A percentile compares a stretch with the other conserved stretches of the same genome.
Conservation (phyloP, 257 asterid genomes). For the Solanum bulbocastanum region DNA sequence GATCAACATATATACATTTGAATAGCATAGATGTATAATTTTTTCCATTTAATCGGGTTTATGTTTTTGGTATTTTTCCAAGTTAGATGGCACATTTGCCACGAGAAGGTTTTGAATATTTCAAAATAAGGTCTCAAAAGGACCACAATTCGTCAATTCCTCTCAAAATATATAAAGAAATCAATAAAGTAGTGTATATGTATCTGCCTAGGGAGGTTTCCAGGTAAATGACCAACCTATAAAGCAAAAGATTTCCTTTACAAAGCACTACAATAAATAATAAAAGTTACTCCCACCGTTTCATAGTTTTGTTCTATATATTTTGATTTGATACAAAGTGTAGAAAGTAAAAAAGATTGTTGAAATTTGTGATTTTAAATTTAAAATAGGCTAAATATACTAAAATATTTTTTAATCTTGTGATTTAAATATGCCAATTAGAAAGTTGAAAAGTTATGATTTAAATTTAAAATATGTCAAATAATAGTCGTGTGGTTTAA, state of each 20-base stretch:
- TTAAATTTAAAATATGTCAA: too few relatives aligned
- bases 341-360: too few relatives aligned
- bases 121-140: not conserved
- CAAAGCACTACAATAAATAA: not conserved
- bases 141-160: not conserved
- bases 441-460: too few relatives aligned
- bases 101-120: not conserved
- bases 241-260: slow-evolving; percentile 12
- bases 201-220: slow-evolving; percentile 9
- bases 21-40: not conserved
- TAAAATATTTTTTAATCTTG: too few relatives aligned
- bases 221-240: slow-evolving; percentile 12
- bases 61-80: not conserved
- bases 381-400: too few relatives aligned
- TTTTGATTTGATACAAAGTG: too few relatives aligned
- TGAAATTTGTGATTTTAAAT: too few relatives aligned
- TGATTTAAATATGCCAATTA: too few relatives aligned
- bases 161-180: not conserved
- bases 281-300: too few relatives aligned
- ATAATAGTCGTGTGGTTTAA: too few relatives aligned
- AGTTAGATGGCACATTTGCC: not conserved
- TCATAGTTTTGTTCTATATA: too few relatives aligned
- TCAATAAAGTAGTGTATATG: not conserved
- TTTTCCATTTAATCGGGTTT: not conserved
- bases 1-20: not conserved